Evolutionary conservation across 2,329 filamentous ascomycete genomes (phyloP).

Genomic region (Neonectria ditissima): DNA sequence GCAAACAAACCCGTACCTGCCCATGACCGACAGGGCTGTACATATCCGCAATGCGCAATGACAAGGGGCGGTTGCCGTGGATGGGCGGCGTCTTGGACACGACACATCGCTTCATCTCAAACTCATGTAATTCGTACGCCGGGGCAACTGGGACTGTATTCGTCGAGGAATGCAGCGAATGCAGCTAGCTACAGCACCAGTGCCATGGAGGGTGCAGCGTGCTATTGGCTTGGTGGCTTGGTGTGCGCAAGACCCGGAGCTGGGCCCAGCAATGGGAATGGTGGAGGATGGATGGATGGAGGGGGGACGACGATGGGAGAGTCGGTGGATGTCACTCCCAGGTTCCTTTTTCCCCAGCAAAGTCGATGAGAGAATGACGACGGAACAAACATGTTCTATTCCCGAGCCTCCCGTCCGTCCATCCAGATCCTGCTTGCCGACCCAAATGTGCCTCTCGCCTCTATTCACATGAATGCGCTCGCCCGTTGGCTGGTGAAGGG

Average conservation of each 20-base stretch:
- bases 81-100: slow-evolving; percentile 10
- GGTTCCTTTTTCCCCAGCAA: slow-evolving; percentile 1
- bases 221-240: slow-evolving; percentile 18
- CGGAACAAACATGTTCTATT: slow-evolving; percentile 15
- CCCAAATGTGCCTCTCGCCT: background rate
- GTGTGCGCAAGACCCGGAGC: slow-evolving; percentile 20
- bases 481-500: slow-evolving; percentile 7
- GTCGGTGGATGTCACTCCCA: slow-evolving; percentile 22
- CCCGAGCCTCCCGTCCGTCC: slow-evolving; percentile 18
- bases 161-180: slow-evolving; percentile 9
- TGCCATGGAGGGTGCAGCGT: slow-evolving; percentile 2
- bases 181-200: slow-evolving; percentile 2
- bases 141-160: slow-evolving; percentile 8
- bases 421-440: slow-evolving; percentile 9
- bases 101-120: background rate
- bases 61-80: slow-evolving; percentile 13
- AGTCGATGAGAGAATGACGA: slow-evolving; percentile 6
- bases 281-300: slow-evolving; percentile 16
- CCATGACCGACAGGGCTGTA: slow-evolving; percentile 2
- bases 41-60: too few species aligned
- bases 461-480: background rate
- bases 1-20: slow-evolving; percentile 5
- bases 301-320: background rate
- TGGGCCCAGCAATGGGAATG: slow-evolving; percentile 21
- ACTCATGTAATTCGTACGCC: background rate